These are phyloP conservation scores for Eragrostis tef DNA, from an alignment of 202 grass and related monocot genomes.

Conservation along the genomic window DNA sequence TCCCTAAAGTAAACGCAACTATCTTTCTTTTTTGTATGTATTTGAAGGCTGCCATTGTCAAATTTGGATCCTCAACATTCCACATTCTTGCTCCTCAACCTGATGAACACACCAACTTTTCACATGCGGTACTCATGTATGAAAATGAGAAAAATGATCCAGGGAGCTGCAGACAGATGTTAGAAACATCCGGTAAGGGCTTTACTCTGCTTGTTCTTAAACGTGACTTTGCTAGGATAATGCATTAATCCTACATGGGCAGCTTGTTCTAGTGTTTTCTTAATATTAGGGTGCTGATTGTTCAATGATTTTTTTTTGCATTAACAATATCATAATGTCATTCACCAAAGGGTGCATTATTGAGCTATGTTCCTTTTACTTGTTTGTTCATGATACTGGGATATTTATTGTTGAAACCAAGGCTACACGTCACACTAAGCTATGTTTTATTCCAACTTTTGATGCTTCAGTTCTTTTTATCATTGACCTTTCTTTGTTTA, in stretches of 20 bases:
- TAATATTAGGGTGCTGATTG: not conserved
- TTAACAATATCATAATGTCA: too few species aligned
- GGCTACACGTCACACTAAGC: not conserved
- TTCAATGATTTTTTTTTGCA: too few species aligned
- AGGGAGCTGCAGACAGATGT: conserved; percentile 36
- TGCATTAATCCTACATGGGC: too few species aligned
- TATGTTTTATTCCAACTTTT: not conserved
- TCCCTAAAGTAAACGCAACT: too few species aligned
- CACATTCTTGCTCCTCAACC: conserved; percentile 62
- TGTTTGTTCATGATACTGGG: too few species aligned
- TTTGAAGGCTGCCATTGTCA: conserved; percentile 64
- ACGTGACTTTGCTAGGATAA: not conserved
- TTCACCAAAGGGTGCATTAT: too few species aligned
- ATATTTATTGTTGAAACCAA: too few species aligned
- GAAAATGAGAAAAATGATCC: conserved; percentile 25
- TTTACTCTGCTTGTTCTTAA: conserved; percentile 34
- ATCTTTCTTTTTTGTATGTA: not conserved
- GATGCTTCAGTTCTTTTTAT: too few species aligned
- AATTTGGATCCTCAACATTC: conserved; percentile 43
- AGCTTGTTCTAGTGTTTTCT: too few species aligned
- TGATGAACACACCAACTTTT: conserved; percentile 43
- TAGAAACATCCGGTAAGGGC: conserved; percentile 49
- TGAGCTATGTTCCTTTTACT: too few species aligned
- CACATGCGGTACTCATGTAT: conserved; percentile 64
- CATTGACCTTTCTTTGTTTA: conserved; percentile 18